phyloP scores from a whole-genome alignment of 305 asterid species.

The Salvia sclarea region DNA sequence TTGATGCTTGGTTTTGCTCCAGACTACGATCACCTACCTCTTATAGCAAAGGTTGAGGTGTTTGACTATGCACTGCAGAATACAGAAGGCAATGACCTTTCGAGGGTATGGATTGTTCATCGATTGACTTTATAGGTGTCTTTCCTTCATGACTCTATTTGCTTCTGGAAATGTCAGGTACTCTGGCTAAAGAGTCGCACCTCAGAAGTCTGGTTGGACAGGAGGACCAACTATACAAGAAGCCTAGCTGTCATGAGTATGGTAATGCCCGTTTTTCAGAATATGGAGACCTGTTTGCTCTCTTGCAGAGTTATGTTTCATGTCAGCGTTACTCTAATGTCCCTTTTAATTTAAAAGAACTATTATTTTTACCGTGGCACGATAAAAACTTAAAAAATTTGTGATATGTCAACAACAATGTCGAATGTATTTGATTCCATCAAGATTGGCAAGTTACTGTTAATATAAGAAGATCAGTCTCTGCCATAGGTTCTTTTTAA shows the following conservation, averaged over 20 bases:
- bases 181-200: constrained; percentile 99
- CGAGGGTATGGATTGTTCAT: constrained; percentile 63
- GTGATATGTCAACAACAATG: not conserved
- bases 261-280: constrained; percentile 48
- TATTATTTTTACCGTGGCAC: no score
- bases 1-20: constrained; percentile 97
- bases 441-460: not conserved
- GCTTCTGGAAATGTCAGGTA: constrained; percentile 52
- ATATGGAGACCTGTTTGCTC: not conserved
- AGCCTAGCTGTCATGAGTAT: constrained; percentile 99
- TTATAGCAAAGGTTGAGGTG: constrained; percentile 95
- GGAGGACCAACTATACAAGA: constrained; percentile 97
- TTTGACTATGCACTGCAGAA: constrained; percentile 92
- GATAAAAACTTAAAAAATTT: no score
- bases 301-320: not conserved
- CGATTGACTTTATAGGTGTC: constrained; percentile 7
- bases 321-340: not conserved
- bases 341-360: not conserved
- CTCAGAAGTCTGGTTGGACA: constrained; percentile 95
- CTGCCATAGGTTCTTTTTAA: not conserved
- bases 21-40: constrained; percentile 94
- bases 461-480: not conserved
- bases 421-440: not conserved
- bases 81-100: constrained; percentile 95
- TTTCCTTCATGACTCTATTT: constrained; percentile 26